Percentiles rank a stretch among this genome's conserved stretches.
Conservation (phyloP, 108 stramenopile species). For the Fragilaria radians region DNA sequence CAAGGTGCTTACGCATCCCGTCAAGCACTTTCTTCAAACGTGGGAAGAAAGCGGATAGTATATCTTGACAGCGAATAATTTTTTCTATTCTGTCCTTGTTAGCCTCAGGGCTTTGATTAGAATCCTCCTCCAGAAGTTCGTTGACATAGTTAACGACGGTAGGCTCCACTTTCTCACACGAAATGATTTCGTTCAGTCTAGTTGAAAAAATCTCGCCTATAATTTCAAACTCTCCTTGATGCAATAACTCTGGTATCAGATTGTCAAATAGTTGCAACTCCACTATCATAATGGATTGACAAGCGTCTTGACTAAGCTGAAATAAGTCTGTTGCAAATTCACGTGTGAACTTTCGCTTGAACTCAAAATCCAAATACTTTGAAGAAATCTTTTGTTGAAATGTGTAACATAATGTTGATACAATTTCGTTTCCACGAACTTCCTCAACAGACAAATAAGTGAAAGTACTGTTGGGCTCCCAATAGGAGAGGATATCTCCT, state of each 20-base stretch:
- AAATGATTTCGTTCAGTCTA: conserved; percentile 16
- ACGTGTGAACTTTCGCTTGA: not conserved
- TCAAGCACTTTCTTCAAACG: conserved; percentile 29
- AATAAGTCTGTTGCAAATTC: not conserved
- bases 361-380: not conserved
- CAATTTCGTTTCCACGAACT: conserved; percentile 6
- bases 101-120: not conserved
- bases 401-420: conserved; percentile 33
- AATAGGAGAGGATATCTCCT: conserved; percentile 23
- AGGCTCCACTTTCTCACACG: conserved; percentile 7
- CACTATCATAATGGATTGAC: not conserved
- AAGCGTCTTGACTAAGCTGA: not conserved
- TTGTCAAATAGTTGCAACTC: not conserved
- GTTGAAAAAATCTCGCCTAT: conserved; percentile 7
- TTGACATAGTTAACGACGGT: conserved; percentile 17
- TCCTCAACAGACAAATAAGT: conserved; percentile 1
- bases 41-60: conserved; percentile 42
- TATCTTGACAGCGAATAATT: conserved; percentile 33
- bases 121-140: conserved; percentile 15
- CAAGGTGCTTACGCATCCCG: conserved; percentile 27
- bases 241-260: conserved; percentile 3
- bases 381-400: conserved; percentile 22
- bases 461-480: conserved; percentile 24
- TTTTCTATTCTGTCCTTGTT: conserved; percentile 5
- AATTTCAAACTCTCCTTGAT: conserved; percentile 14